Conservation (phyloP, 2,329 filamentous ascomycete species). For the Monilinia fructicola region DNA sequence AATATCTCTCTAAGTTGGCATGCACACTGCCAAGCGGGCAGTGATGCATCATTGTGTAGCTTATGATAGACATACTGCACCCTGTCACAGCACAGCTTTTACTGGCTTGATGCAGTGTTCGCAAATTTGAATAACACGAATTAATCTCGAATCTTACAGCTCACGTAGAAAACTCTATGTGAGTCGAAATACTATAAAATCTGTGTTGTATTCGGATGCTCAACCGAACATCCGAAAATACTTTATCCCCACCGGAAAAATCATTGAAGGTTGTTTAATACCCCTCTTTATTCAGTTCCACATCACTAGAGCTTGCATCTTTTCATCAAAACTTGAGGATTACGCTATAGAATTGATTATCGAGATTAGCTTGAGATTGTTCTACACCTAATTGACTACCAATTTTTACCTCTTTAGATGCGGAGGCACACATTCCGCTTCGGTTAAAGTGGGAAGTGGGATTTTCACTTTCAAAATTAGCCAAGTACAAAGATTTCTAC, state of each 20-base stretch:
- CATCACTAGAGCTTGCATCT: background rate
- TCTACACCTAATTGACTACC: background rate
- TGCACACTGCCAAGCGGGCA: background rate
- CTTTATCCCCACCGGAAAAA: slow-evolving; percentile 1
- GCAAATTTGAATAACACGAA: background rate
- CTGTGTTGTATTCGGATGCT: background rate
- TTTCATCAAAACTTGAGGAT: background rate
- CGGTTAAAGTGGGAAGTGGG: slow-evolving; percentile 3
- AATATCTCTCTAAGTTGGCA: background rate
- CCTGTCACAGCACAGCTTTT: background rate
- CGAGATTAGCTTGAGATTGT: background rate
- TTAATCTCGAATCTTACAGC: too few relatives aligned
- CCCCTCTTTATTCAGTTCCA: slow-evolving; percentile 13
- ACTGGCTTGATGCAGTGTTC: background rate
- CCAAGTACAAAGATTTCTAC: background rate
- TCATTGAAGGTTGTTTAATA: slow-evolving; percentile 1
- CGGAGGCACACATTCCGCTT: slow-evolving; percentile 19
- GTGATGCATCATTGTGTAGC: background rate
- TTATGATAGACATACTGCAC: background rate
- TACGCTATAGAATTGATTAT: background rate
- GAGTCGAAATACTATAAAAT: background rate
- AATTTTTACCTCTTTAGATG: slow-evolving; percentile 1
- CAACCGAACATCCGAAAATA: slow-evolving; percentile 10
- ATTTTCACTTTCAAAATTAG: background rate
- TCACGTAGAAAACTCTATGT: background rate